Base-by-base conservation (phyloP, 2,329 filamentous ascomycete genomes). In the Aspergillus udagawae region DNA sequence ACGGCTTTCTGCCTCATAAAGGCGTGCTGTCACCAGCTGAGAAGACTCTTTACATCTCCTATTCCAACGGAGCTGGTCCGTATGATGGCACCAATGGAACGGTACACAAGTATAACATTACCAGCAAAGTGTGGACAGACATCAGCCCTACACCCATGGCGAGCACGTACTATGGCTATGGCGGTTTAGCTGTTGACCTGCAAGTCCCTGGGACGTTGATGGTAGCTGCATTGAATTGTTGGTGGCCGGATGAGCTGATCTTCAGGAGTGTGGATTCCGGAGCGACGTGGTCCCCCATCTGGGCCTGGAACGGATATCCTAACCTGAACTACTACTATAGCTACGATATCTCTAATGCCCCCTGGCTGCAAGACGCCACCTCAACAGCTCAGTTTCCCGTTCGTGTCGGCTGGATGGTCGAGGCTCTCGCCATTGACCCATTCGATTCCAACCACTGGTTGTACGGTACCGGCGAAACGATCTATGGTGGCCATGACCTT, bases 401-500 rank as follows among this genome's bases (percentile, higher is more conserved):
- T 3, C 56, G 59, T 3, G 59, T 86, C 3, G 83, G 83, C 1
- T 86, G 83, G 83, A 86, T 85, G 83, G 82, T 85, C 8, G 83
- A 86, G 63, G 72, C 79, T 0, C 68, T 86, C 7, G 81, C 81
- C 23, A 86, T 86, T 51, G 76, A 86, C 63, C 83, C 83, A 0
- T 76, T 79, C 27, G 82, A 86, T 63, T 83, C 81, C 55, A 77
- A 85, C 63, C 83, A 85, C 66, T 85, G 82, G 81, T 70, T 85
- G 0, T 86, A 86, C 56, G 82, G 80, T n/a, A 86, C 83, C 0
- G 83, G 83, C 2, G 68, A 79, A n/a, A 83, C 81, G 0, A 70
- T 83, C 48, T 82, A 78, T 41, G 81, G 81, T 9, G 80, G 82
- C 1, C 78, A 79, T 52, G 81, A 84, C 57, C 69, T 84, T n/a